These are phyloP conservation scores for Capsicum baccatum DNA, from an alignment of 257 asterid species.

Conservation along the genomic window DNA sequence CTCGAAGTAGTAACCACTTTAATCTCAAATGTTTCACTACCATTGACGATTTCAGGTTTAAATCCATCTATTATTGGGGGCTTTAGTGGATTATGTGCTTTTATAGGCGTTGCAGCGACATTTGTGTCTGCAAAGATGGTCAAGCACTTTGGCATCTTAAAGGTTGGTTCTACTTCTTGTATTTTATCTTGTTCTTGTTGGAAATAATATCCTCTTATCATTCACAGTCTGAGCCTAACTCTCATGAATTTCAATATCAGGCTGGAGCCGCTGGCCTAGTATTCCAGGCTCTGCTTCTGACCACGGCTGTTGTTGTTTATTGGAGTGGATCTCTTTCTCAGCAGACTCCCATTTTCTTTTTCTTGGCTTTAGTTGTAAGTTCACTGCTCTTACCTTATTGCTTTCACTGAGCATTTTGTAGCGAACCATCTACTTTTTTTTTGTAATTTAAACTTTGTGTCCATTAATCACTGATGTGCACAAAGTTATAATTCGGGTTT, in stretches of 20 bases:
- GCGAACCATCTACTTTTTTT: not conserved
- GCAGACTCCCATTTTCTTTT: slow-evolving; percentile 65
- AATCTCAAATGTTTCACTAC: slow-evolving; percentile 27
- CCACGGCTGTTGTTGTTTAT: slow-evolving; percentile 80
- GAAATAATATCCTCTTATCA: slow-evolving; percentile 17
- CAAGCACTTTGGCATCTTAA: slow-evolving; percentile 70
- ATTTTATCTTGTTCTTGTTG: slow-evolving; percentile 1
- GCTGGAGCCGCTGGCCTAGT: slow-evolving; percentile 97
- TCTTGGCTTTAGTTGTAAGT: slow-evolving; percentile 88
- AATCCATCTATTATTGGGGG: slow-evolving; percentile 91
- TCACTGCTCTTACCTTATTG: slow-evolving; percentile 5
- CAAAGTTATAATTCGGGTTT: not conserved
- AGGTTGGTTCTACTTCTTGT: slow-evolving; percentile 49
- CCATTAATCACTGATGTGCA: not conserved
- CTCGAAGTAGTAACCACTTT: not conserved
- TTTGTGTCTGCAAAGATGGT: slow-evolving; percentile 85
- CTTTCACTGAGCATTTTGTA: slow-evolving; percentile 17
- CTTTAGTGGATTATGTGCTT: slow-evolving; percentile 89
- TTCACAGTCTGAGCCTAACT: slow-evolving; percentile 30
- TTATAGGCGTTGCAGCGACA: slow-evolving; percentile 94
- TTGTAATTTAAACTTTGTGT: not conserved
- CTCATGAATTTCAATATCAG: slow-evolving; percentile 50
- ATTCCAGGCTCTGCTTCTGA: slow-evolving; percentile 85
- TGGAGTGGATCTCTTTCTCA: slow-evolving; percentile 78
- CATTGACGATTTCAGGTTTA: slow-evolving; percentile 62